phyloP scores from a whole-genome alignment of 1,139 yeast genomes.

The Geotrichum candidum region DNA sequence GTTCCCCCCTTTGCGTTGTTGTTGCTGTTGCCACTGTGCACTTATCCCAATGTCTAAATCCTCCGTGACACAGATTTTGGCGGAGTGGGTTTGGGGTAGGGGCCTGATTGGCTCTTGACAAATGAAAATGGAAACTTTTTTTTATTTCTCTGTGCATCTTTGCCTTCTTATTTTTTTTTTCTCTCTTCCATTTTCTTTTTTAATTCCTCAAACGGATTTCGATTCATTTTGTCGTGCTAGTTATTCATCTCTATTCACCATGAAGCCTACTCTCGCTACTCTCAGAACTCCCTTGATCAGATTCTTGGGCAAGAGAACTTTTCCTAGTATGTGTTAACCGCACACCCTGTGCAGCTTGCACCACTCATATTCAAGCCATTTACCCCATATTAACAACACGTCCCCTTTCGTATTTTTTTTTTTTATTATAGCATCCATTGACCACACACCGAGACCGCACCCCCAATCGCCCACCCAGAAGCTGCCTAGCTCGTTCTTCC shows the following conservation, averaged over 20 bases:
- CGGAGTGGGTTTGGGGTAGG: neutral
- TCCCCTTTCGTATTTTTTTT: neutral
- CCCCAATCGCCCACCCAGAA: conserved; percentile 44
- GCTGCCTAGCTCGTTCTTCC: conserved; percentile 42
- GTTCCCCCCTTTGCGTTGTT: neutral
- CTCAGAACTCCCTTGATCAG: conserved; percentile 37
- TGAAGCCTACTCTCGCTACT: conserved; percentile 30
- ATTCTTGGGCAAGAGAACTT: conserved; percentile 37
- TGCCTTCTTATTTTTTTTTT: neutral
- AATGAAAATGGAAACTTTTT: neutral
- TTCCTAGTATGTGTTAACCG: conserved; percentile 20
- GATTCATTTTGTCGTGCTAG: neutral
- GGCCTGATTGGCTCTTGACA: neutral
- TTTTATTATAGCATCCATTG: conserved; percentile 25
- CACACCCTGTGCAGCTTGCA: neutral
- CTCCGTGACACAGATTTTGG: neutral
- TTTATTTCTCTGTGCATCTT: neutral
- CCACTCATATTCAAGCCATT: neutral
- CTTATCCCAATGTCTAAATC: neutral
- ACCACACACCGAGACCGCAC: conserved; percentile 43
- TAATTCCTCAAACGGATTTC: neutral
- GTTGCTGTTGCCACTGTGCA: neutral
- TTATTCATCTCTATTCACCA: conserved; percentile 15
- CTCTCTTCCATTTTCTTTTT: neutral
- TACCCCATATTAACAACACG: neutral